phyloP scores from a whole-genome alignment of 2,329 filamentous ascomycete species.

The Fusarium dimerum region DNA sequence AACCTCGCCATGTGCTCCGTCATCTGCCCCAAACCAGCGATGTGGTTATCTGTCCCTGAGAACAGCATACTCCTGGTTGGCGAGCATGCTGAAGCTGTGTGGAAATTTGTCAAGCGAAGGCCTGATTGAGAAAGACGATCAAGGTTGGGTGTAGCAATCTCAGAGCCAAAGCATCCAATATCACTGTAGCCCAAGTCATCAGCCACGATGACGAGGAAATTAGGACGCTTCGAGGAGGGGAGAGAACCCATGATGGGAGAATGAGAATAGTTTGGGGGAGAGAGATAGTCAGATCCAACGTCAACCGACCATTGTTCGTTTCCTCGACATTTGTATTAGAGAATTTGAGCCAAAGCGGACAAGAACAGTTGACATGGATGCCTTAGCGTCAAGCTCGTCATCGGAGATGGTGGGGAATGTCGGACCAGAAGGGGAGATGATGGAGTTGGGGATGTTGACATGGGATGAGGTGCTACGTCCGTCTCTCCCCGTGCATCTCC shows the following conservation, averaged over 20 bases:
- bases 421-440: too few species aligned
- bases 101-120: constrained; percentile 58
- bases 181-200: constrained; percentile 32
- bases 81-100: constrained; percentile 59
- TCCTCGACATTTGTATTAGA: not conserved
- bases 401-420: too few species aligned
- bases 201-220: constrained; percentile 31
- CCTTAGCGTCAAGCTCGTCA: too few species aligned
- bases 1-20: constrained; percentile 38
- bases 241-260: not conserved
- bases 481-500: too few species aligned
- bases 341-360: too few species aligned
- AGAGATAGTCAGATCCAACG: not conserved
- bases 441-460: too few species aligned
- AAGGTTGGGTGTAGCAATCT: constrained; percentile 58
- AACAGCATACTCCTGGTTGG: constrained; percentile 61
- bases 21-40: constrained; percentile 55
- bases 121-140: constrained; percentile 50
- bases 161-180: constrained; percentile 48
- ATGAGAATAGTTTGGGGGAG: too few species aligned
- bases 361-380: too few species aligned
- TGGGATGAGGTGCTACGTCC: too few species aligned
- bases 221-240: constrained; percentile 11
- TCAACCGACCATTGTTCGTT: not conserved
- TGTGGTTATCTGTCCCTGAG: constrained; percentile 59